Evolutionary conservation across 2,329 filamentous ascomycete genomes (phyloP).

Genomic region (Emergomyces orientalis): DNA sequence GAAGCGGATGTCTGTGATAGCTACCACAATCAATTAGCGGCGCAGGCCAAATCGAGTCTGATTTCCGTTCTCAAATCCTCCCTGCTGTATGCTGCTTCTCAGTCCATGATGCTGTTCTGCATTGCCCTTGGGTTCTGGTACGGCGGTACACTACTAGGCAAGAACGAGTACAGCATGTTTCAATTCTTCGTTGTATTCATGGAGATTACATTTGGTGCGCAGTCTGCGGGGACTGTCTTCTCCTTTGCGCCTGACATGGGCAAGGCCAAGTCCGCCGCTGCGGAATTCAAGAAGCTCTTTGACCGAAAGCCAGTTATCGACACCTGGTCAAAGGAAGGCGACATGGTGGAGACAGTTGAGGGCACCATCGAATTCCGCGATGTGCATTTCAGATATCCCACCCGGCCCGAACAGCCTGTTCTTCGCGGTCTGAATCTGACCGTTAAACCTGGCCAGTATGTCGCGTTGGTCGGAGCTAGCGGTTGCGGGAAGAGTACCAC

Average conservation of each 20-base stretch:
- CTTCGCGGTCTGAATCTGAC: constrained; percentile 65
- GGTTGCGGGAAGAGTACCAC: constrained; percentile 93
- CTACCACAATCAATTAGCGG: constrained; percentile 59
- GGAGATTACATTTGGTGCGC: constrained; percentile 79
- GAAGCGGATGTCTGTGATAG: constrained; percentile 68
- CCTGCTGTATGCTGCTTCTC: constrained; percentile 69
- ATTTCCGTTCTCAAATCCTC: constrained; percentile 68
- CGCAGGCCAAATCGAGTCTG: constrained; percentile 59
- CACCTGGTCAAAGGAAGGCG: constrained; percentile 64
- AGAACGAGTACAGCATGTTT: constrained; percentile 63
- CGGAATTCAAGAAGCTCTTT: constrained; percentile 71
- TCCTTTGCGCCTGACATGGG: constrained; percentile 87
- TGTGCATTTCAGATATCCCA: constrained; percentile 91
- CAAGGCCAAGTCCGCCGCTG: constrained; percentile 78
- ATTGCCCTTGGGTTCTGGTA: constrained; percentile 92
- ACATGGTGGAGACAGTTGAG: constrained; percentile 53
- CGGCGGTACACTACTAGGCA: constrained; percentile 65
- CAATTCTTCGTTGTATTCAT: constrained; percentile 91
- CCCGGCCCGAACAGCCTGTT: constrained; percentile 82
- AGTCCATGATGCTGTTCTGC: constrained; percentile 73
- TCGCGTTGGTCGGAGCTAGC: constrained; percentile 82
- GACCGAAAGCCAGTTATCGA: constrained; percentile 76
- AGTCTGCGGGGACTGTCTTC: constrained; percentile 83
- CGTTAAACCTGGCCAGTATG: constrained; percentile 40
- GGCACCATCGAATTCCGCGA: constrained; percentile 81